Evolutionary conservation across 768 basidiomycete genomes (phyloP).

Genomic region (Pleurotus cornucopiae): DNA sequence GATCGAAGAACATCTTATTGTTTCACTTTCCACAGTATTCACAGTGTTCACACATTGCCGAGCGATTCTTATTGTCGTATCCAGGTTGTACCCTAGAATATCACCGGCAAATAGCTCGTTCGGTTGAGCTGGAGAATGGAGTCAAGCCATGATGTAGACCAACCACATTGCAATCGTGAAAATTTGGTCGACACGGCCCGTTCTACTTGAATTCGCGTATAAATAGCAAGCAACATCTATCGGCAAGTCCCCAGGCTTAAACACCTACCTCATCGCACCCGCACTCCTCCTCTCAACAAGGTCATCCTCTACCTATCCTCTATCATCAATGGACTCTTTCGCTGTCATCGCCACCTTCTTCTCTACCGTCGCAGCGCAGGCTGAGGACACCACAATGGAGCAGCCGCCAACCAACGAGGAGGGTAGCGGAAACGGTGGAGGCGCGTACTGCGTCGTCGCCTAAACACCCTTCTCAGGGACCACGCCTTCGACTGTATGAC

Average conservation of each 20-base stretch:
- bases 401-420: conserved; percentile 3
- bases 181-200: neutral
- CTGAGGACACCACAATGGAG: neutral
- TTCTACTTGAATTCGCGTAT: neutral
- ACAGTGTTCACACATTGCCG: neutral
- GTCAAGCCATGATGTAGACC: neutral
- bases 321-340: conserved; percentile 4
- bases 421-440: neutral
- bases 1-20: neutral
- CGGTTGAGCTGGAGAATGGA: neutral
- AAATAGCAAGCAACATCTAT: neutral
- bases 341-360: conserved; percentile 2
- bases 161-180: neutral
- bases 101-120: neutral
- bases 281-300: neutral
- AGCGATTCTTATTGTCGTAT: neutral
- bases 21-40: neutral
- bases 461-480: neutral
- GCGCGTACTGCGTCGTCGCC: conserved; percentile 4
- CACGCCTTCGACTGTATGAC: neutral
- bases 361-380: neutral
- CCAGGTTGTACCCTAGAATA: neutral
- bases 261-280: neutral
- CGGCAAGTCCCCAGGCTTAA: neutral
- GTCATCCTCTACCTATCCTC: conserved; percentile 5